Conservation (phyloP, 805 yeast genomes). For the Candida germanica region DNA sequence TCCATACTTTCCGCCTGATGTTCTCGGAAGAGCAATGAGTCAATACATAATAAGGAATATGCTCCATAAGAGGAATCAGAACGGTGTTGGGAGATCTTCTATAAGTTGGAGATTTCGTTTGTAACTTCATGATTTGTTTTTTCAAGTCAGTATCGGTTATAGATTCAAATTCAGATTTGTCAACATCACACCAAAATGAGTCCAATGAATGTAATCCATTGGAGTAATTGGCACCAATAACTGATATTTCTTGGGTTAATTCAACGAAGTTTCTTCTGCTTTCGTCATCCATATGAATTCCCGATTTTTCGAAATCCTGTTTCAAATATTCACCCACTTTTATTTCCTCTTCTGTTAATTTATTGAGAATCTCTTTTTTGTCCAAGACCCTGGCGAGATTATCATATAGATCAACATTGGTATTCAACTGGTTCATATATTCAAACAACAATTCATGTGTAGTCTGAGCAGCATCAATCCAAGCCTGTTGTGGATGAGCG, state of each 20-base stretch:
- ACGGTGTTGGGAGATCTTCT: constrained; percentile 8
- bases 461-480: constrained; percentile 77
- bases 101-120: constrained; percentile 20
- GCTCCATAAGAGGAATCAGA: constrained; percentile 47
- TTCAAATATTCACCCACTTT: constrained; percentile 77
- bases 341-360: constrained; percentile 68
- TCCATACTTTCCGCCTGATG: constrained; percentile 71
- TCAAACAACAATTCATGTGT: constrained; percentile 89
- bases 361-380: constrained; percentile 24
- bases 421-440: constrained; percentile 88
- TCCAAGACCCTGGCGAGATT: constrained; percentile 56
- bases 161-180: constrained; percentile 26
- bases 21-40: constrained; percentile 53
- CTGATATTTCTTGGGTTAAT: constrained; percentile 75
- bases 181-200: constrained; percentile 35
- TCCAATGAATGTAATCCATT: constrained; percentile 41
- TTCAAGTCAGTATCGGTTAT: constrained; percentile 21
- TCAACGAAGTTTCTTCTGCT: constrained; percentile 69
- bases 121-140: constrained; percentile 24
- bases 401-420: constrained; percentile 68
- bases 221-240: constrained; percentile 75
- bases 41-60: constrained; percentile 62
- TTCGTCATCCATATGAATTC: constrained; percentile 71
- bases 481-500: constrained; percentile 72
- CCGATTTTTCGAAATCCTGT: constrained; percentile 87